These are phyloP conservation scores for Aspergillus oerlinghausenensis DNA, from an alignment of 2,329 filamentous ascomycete genomes.

Conservation along the genomic window DNA sequence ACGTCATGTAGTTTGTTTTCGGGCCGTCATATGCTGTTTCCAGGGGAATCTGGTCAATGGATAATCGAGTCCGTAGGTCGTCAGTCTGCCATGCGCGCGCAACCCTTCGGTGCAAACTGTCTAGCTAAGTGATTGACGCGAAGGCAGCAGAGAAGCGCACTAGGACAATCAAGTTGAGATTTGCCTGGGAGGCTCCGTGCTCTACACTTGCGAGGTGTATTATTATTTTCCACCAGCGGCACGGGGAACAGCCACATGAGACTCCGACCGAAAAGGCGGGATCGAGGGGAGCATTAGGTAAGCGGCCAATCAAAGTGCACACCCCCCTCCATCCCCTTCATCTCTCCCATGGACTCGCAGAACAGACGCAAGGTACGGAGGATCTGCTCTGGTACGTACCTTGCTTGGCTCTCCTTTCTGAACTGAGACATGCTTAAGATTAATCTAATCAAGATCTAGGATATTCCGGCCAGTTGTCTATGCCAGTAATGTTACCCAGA, in stretches of 20 bases:
- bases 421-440: background rate
- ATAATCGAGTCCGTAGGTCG: background rate
- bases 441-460: background rate
- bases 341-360: background rate
- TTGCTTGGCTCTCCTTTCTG: background rate
- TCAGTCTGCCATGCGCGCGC: background rate
- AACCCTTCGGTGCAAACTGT: background rate
- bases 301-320: constrained; percentile 9
- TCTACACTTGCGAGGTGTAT: background rate
- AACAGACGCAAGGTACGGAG: background rate
- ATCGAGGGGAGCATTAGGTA: constrained; percentile 26
- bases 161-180: background rate
- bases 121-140: background rate
- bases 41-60: constrained; percentile 8
- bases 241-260: constrained; percentile 32
- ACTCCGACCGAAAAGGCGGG: constrained; percentile 16
- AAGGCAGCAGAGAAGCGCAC: background rate
- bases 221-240: constrained; percentile 12
- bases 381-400: background rate
- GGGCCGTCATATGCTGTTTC: constrained; percentile 14
- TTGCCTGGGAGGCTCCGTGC: background rate
- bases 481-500: too few relatives aligned
- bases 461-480: background rate
- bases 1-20: constrained; percentile 30
- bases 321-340: constrained; percentile 2